Conservation (phyloP, 495 filamentous ascomycete species). For the Amniculicola lignicola region DNA sequence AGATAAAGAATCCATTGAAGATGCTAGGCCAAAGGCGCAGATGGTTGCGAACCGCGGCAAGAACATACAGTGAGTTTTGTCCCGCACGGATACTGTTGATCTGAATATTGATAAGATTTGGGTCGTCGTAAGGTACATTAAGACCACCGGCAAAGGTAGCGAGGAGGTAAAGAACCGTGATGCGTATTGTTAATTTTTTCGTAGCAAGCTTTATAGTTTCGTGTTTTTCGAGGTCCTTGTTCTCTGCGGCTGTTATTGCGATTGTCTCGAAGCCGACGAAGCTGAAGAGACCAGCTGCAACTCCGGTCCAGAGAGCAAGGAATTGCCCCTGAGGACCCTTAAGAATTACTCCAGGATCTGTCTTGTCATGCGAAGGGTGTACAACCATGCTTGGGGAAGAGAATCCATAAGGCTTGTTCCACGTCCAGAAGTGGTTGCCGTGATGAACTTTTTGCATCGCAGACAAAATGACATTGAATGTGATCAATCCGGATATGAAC, state of each 20-base stretch:
- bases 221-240: conserved; percentile 44
- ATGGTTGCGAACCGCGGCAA: conserved; percentile 47
- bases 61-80: conserved; percentile 48
- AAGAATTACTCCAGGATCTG: conserved; percentile 24
- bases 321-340: conserved; percentile 36
- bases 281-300: conserved; percentile 46
- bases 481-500: conserved; percentile 48
- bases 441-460: conserved; percentile 26
- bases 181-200: conserved; percentile 48
- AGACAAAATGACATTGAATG: conserved; percentile 40
- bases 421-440: conserved; percentile 42
- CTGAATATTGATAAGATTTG: conserved; percentile 33
- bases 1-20: conserved; percentile 51
- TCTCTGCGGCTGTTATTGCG: conserved; percentile 49
- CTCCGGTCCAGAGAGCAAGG: conserved; percentile 45
- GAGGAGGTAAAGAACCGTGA: conserved; percentile 48
- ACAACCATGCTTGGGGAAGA: conserved; percentile 33
- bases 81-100: conserved; percentile 45
- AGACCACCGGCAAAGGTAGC: conserved; percentile 45
- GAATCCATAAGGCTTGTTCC: conserved; percentile 41
- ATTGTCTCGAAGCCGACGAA: conserved; percentile 53
- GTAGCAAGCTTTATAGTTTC: conserved; percentile 53
- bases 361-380: conserved; percentile 28
- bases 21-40: conserved; percentile 45
- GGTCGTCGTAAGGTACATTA: conserved; percentile 48